Base-by-base conservation (phyloP, 805 yeast species). In the Pichia nakasei region DNA sequence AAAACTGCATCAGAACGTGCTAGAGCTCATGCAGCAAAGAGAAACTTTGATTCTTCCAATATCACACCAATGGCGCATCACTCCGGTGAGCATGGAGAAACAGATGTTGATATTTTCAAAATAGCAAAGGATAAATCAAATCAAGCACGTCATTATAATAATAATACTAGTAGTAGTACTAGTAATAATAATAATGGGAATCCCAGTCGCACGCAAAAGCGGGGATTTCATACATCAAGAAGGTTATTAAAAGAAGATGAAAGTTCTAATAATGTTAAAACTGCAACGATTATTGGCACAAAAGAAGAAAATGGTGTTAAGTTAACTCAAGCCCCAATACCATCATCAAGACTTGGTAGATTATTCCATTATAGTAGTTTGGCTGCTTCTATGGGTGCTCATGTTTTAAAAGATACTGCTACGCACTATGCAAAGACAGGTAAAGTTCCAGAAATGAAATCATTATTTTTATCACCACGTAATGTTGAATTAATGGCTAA, bases 301-400 rank as follows among this genome's bases (percentile, higher is more conserved):
- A 55, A 59, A n/a, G 60, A 53, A 8, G 60, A 59, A 43, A 62
- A 62, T n/a, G 68, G 63, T 29, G 62, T 70, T 51, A 73, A 75
- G 48, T 61, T 78, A 72, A 63, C 76, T 31, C 72, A 73, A 43
- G 76, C 93, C 2, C 76, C 84, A 37, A 93, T 93, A 17, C 98
- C 98, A 3, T 71, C 89, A 18, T 75, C 95, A 1, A 76, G 96
- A 55, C 62, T 93, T n/a, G 85, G 88, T 20, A 71, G 98, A 48
- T 72, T 93, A 39, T 87, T 88, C 58, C 98, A 93, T 63, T 93
- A 89, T 59, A 97, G 97, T 9, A 69, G 85, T 2, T 66, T 93
- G 27, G 97, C 97, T 1, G 95, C 97, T 0, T 86, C 91, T 1
- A 80, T 93, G 57, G 95, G 96, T 1, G 51, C 85, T 11, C 88